phyloP scores from a whole-genome alignment of 2,329 filamentous ascomycete genomes.

The Aspergillus hiratsukae region DNA sequence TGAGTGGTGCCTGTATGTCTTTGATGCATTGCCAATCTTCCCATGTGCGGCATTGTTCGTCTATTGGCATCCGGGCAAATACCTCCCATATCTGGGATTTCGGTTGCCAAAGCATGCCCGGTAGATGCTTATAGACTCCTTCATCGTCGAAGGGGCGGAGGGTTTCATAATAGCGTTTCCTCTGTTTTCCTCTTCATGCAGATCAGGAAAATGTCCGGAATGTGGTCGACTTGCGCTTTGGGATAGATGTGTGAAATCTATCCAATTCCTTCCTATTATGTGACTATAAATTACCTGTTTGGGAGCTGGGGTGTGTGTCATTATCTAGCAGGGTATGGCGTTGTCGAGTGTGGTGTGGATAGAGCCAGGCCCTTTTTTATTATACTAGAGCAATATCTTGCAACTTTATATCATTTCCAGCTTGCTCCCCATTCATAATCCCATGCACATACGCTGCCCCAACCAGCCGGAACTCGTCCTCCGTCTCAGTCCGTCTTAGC shows the following conservation, averaged over 20 bases:
- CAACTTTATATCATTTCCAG: not conserved
- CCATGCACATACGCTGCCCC: slow-evolving; percentile 3
- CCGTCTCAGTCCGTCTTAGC: not conserved
- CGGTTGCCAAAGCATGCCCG: slow-evolving; percentile 27
- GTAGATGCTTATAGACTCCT: slow-evolving; percentile 1
- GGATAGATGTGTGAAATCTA: not conserved
- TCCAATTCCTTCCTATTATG: no score
- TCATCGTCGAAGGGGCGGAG: no score
- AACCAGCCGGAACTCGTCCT: not conserved
- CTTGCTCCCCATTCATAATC: not conserved
- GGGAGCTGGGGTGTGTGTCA: no score
- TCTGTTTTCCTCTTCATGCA: no score
- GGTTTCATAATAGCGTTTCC: no score
- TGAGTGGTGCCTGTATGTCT: slow-evolving; percentile 44
- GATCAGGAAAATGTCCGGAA: not conserved
- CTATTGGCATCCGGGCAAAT: slow-evolving; percentile 31
- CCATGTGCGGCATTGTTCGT: slow-evolving; percentile 25
- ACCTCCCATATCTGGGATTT: slow-evolving; percentile 32
- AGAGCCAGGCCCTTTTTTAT: no score
- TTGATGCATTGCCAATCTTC: slow-evolving; percentile 41
- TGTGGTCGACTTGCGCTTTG: not conserved
- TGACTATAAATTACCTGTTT: no score
- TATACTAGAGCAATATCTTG: not conserved
- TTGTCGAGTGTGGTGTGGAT: no score
- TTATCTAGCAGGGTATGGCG: no score